phyloP scores from a whole-genome alignment of 257 asterid species.

The Plantago major region DNA sequence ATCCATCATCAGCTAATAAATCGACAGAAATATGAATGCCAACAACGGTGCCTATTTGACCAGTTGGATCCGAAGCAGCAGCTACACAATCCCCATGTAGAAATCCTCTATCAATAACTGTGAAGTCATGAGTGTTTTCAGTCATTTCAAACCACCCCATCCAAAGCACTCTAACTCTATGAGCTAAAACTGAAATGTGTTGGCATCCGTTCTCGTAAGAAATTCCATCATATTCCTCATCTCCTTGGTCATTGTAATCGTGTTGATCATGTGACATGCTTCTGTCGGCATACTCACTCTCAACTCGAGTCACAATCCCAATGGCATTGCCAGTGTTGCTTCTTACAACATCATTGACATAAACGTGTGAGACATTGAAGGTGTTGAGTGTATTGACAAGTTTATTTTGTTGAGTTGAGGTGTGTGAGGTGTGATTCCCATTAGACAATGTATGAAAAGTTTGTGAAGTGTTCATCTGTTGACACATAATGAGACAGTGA shows the following conservation, averaged over 20 bases:
- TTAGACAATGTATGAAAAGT: too few relatives aligned
- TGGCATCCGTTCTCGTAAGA: slow-evolving; percentile 34
- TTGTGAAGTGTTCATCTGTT: too few relatives aligned
- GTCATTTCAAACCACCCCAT: slow-evolving; percentile 72
- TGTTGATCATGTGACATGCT: too few relatives aligned
- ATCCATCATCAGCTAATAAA: slow-evolving; percentile 62
- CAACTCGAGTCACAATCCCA: slow-evolving; percentile 83
- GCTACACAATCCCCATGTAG: slow-evolving; percentile 94
- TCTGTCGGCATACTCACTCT: too few relatives aligned
- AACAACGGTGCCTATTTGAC: slow-evolving; percentile 92
- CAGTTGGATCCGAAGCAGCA: slow-evolving; percentile 81
- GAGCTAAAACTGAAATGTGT: slow-evolving; percentile 47
- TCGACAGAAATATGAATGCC: slow-evolving; percentile 64
- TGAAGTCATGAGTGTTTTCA: slow-evolving; percentile 47
- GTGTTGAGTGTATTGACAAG: too few relatives aligned
- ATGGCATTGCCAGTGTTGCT: slow-evolving; percentile 42
- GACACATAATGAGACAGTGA: too few relatives aligned
- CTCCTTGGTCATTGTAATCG: too few relatives aligned
- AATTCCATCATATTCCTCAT: slow-evolving; percentile 28
- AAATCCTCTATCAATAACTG: slow-evolving; percentile 81
- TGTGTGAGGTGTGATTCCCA: too few relatives aligned
- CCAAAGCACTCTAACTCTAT: slow-evolving; percentile 89
- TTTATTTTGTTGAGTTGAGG: too few relatives aligned
- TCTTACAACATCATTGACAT: slow-evolving; percentile 84
- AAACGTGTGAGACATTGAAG: slow-evolving; percentile 47